Evolutionary conservation across 768 basidiomycete species (phyloP).

Genomic region (Pulveroboletus sp.): DNA sequence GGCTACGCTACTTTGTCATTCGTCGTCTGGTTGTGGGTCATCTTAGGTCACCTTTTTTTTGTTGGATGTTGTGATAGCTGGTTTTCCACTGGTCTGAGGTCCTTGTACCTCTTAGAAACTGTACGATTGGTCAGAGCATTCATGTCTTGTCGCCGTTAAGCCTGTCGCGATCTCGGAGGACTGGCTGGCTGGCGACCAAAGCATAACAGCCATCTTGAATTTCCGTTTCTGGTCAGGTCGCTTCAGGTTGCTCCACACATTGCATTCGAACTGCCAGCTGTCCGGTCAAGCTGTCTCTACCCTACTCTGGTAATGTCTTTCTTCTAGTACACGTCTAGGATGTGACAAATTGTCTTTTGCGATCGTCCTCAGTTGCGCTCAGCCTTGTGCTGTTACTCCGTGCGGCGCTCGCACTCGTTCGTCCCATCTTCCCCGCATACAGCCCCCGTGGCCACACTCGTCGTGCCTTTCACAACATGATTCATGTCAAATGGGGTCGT

Average conservation of each 20-base stretch:
- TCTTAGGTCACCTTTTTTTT: constrained; percentile 6
- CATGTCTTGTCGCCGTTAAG: background rate
- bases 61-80: constrained; percentile 4
- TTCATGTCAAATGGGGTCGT: constrained; percentile 47
- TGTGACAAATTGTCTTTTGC: constrained; percentile 1
- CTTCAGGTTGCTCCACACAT: background rate
- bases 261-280: background rate
- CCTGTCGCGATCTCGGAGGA: too few species aligned
- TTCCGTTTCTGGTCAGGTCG: constrained; percentile 5
- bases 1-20: constrained; percentile 6
- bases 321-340: background rate
- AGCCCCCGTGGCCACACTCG: background rate
- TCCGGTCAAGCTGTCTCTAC: constrained; percentile 28
- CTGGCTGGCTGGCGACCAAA: too few species aligned
- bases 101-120: constrained; percentile 8
- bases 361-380: constrained; percentile 20
- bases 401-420: constrained; percentile 20
- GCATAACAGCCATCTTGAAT: background rate
- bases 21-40: constrained; percentile 6
- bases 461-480: constrained; percentile 28
- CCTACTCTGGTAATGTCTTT: constrained; percentile 19
- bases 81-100: constrained; percentile 6
- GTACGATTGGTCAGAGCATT: constrained; percentile 1
- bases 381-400: constrained; percentile 33
- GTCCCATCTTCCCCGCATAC: constrained; percentile 5